Conservation (phyloP, 2,329 filamentous ascomycete genomes). For the Chalaropsis ovoidea region DNA sequence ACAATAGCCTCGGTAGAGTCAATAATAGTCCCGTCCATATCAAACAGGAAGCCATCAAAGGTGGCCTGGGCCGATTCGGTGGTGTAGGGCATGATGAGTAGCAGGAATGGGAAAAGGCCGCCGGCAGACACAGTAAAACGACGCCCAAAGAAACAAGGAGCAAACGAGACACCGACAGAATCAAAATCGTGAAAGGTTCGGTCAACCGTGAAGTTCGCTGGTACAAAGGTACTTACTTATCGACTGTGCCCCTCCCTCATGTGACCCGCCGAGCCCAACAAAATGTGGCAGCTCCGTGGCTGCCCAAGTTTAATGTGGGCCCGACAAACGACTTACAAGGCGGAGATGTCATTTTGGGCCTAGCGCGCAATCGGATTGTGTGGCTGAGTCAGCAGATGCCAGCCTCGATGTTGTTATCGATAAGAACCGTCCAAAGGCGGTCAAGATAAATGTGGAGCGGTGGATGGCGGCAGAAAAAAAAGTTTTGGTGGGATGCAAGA, state of each 20-base stretch:
- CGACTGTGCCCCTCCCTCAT: slow-evolving; percentile 1
- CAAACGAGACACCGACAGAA: neutral
- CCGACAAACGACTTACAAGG: neutral
- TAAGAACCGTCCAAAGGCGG: slow-evolving; percentile 10
- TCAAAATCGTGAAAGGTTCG: neutral
- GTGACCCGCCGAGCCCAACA: neutral
- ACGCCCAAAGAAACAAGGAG: neutral
- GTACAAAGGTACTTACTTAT: neutral
- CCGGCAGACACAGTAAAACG: neutral
- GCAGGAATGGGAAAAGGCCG: neutral
- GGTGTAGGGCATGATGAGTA: slow-evolving; percentile 31
- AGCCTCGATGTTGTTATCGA: neutral
- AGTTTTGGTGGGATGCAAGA: slow-evolving; percentile 21
- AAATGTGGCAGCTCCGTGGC: neutral
- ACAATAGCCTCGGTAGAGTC: slow-evolving; percentile 68
- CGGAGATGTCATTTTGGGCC: slow-evolving; percentile 20
- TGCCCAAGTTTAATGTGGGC: neutral
- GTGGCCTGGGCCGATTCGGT: slow-evolving; percentile 39
- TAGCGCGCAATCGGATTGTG: neutral
- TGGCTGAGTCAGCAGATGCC: neutral
- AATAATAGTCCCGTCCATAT: slow-evolving; percentile 77
- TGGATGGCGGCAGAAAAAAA: slow-evolving; percentile 26
- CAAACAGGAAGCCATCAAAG: slow-evolving; percentile 54
- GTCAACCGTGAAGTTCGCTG: neutral
- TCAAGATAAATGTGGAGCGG: slow-evolving; percentile 17